Percentiles rank a stretch among this genome's conserved stretches.
Evolutionary conservation across 78 protist species (phyloP).

Genomic region (Blattamonas nauphoetae): DNA sequence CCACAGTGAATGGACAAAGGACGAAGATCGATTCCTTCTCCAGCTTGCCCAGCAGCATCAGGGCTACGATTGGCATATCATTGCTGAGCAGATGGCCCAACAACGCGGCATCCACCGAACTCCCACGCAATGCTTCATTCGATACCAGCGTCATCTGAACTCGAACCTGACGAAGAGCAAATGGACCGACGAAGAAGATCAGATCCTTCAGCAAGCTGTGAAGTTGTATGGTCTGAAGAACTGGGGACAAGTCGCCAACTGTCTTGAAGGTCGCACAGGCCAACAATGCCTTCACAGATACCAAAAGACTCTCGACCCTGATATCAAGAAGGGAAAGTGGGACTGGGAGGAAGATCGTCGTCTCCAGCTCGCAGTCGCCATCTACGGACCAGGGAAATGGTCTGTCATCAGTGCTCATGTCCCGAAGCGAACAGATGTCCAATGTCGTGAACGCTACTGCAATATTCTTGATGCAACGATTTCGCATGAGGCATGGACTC

Average conservation of each 20-base stretch:
- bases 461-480: constrained; percentile 17
- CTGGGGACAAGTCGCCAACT: constrained; percentile 25
- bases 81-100: neutral
- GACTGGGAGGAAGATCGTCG: constrained; percentile 17
- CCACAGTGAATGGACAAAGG: constrained; percentile 12
- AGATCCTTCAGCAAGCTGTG: constrained; percentile 10
- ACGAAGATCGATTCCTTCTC: constrained; percentile 5
- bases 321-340: constrained; percentile 25
- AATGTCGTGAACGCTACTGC: constrained; percentile 46
- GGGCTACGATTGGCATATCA: neutral
- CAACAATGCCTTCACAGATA: constrained; percentile 41
- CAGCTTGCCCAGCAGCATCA: neutral
- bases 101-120: neutral
- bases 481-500: neutral
- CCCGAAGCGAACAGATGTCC: constrained; percentile 40
- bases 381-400: constrained; percentile 21
- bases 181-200: constrained; percentile 19
- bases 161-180: neutral
- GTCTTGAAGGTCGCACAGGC: constrained; percentile 21
- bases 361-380: neutral
- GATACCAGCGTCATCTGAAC: constrained; percentile 11
- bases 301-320: constrained; percentile 21
- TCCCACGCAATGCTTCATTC: neutral
- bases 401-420: neutral
- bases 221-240: constrained; percentile 22